A percentile compares a stretch with the other conserved stretches of the same genome.
Conservation (phyloP, 2,329 filamentous ascomycete genomes). For the Cordyceps fumosorosea region DNA sequence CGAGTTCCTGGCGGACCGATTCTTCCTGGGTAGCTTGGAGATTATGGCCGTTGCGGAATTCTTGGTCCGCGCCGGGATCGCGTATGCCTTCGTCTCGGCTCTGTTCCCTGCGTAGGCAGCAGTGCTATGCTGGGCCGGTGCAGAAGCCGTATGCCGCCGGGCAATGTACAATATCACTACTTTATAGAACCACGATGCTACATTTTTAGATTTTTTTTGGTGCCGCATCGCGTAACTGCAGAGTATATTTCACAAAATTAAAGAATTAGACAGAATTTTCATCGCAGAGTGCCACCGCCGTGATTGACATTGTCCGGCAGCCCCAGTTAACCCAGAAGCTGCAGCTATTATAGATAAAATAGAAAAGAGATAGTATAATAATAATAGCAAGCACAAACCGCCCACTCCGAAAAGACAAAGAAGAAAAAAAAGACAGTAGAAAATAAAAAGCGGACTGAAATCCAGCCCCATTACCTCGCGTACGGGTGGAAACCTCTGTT, state of each 20-base stretch:
- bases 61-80: not conserved
- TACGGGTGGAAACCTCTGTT: conserved; percentile 78
- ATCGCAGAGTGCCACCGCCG: not conserved
- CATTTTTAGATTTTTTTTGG: not conserved
- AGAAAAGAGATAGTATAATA: not conserved
- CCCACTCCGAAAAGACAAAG: not conserved
- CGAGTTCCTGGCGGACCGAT: conserved; percentile 38
- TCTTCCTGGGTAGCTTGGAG: conserved; percentile 30
- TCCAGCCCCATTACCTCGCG: conserved; percentile 25
- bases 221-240: not conserved
- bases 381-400: not conserved
- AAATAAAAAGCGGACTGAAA: not conserved
- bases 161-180: not conserved
- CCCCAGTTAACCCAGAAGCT: not conserved
- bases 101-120: not conserved
- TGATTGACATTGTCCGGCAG: not conserved
- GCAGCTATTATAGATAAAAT: not conserved
- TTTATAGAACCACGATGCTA: not conserved
- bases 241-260: not conserved
- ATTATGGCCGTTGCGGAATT: conserved; percentile 20
- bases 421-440: not conserved
- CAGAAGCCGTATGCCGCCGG: not conserved
- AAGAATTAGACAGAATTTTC: not conserved
- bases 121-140: not conserved
- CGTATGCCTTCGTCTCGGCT: not conserved